These are phyloP conservation scores for Hevea brasiliensis DNA, from an alignment of 345 rosid species.

Conservation along the genomic window DNA sequence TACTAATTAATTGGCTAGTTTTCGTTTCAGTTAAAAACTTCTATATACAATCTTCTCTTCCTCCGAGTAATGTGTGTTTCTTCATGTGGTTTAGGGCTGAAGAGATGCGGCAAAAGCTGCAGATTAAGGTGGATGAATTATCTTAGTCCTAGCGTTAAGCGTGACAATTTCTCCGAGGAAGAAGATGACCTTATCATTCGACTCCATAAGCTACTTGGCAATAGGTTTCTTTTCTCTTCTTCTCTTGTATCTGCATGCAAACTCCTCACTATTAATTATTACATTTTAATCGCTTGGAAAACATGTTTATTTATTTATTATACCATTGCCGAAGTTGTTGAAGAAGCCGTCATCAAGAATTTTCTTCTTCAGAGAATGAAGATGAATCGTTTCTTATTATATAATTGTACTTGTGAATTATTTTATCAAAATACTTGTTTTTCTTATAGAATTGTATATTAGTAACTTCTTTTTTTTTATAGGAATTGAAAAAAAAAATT, in stretches of 20 bases:
- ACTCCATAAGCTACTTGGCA: constrained; percentile 45
- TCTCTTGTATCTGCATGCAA: neutral
- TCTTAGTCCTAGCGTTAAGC: constrained; percentile 42
- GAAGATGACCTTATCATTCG: constrained; percentile 49
- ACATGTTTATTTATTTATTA: neutral
- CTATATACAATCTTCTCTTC: too few relatives aligned
- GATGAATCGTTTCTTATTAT: too few relatives aligned
- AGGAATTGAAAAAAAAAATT: too few relatives aligned
- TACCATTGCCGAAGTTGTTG: too few relatives aligned
- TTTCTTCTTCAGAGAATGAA: too few relatives aligned
- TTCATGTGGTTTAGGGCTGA: constrained; percentile 24
- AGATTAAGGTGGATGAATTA: constrained; percentile 45
- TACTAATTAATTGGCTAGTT: neutral
- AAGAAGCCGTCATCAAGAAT: too few relatives aligned
- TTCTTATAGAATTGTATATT: too few relatives aligned
- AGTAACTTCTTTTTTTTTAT: too few relatives aligned
- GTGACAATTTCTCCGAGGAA: constrained; percentile 39
- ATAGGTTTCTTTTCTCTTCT: constrained; percentile 24
- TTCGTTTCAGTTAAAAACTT: too few relatives aligned
- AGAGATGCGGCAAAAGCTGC: constrained; percentile 47
- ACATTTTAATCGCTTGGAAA: neutral
- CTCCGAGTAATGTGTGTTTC: neutral
- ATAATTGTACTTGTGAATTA: too few relatives aligned
- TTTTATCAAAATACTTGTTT: neutral
- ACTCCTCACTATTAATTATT: neutral